Percentiles rank a stretch among this genome's conserved stretches.
phyloP scores from a whole-genome alignment of 352 stramenopile genomes.

The Phytophthora colocasiae region DNA sequence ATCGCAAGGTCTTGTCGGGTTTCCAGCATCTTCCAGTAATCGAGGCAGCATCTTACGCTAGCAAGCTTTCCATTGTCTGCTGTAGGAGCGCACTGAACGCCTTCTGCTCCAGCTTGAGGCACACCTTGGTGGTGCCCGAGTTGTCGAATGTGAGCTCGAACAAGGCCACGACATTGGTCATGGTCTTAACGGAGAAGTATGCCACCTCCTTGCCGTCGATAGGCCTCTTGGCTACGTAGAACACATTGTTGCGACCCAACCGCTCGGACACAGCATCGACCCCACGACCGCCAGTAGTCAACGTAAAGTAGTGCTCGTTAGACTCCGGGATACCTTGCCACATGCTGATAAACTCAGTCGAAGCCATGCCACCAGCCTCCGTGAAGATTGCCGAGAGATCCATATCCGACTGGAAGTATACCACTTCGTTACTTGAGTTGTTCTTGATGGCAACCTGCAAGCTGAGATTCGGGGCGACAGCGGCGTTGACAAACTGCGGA shows the following conservation, averaged over 20 bases:
- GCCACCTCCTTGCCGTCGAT: slow-evolving; percentile 96
- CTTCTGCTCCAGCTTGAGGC: slow-evolving; percentile 95
- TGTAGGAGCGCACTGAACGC: slow-evolving; percentile 91
- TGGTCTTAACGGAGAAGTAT: slow-evolving; percentile 96
- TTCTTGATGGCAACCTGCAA: slow-evolving; percentile 99
- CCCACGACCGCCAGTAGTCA: slow-evolving; percentile 68
- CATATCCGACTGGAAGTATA: slow-evolving; percentile 97
- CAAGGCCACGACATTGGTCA: slow-evolving; percentile 93
- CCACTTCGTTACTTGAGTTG: slow-evolving; percentile 91
- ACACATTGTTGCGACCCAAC: slow-evolving; percentile 92
- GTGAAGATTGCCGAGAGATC: slow-evolving; percentile 93
- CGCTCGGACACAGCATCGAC: slow-evolving; percentile 90
- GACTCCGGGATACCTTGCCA: slow-evolving; percentile 97
- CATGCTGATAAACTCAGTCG: slow-evolving; percentile 93
- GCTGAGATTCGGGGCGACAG: slow-evolving; percentile 73
- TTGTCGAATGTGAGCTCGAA: slow-evolving; percentile 97
- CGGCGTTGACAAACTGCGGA: slow-evolving; percentile 77
- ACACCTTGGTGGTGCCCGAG: slow-evolving; percentile 92
- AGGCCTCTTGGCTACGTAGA: slow-evolving; percentile 94
- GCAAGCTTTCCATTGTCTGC: slow-evolving; percentile 85
- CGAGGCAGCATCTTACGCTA: slow-evolving; percentile 35
- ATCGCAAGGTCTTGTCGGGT: slow-evolving; percentile 11
- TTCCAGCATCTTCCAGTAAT: neutral
- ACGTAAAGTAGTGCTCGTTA: slow-evolving; percentile 95
- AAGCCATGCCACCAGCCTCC: slow-evolving; percentile 88